phyloP scores from a whole-genome alignment of 1,284 basidiomycete genomes.

The Cronartium quercuum region DNA sequence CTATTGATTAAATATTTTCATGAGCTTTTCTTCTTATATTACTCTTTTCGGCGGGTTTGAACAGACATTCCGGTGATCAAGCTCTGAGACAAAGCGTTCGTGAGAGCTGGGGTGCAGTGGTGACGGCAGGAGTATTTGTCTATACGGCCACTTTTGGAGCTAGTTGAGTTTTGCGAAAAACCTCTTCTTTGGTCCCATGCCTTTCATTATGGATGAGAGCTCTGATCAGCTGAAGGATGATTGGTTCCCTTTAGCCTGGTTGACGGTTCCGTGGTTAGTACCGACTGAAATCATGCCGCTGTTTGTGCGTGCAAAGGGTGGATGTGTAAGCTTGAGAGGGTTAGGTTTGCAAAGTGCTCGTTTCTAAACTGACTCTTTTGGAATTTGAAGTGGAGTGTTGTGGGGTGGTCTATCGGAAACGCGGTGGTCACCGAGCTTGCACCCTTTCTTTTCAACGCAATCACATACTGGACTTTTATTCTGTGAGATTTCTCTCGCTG shows the following conservation, averaged over 20 bases:
- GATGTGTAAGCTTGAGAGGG: conserved; percentile 2
- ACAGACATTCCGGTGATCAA: neutral
- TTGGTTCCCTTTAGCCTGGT: conserved; percentile 20
- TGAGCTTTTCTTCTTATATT: neutral
- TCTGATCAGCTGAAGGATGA: too few species aligned
- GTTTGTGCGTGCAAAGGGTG: conserved; percentile 33
- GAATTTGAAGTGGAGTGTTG: conserved; percentile 29
- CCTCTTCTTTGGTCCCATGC: neutral
- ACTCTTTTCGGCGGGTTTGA: neutral
- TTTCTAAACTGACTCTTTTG: too few species aligned
- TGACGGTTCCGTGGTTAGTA: conserved; percentile 38
- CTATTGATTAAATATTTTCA: neutral
- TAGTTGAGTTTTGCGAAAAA: neutral
- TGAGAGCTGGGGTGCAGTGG: conserved; percentile 25
- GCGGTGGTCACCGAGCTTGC: conserved; percentile 31
- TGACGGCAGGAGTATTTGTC: conserved; percentile 33
- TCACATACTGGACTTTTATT: conserved; percentile 38
- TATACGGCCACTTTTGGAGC: conserved; percentile 39
- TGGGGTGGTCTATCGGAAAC: conserved; percentile 38
- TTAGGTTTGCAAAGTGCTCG: too few species aligned
- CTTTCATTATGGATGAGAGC: too few species aligned
- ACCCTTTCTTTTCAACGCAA: conserved; percentile 36
- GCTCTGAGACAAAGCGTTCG: neutral
- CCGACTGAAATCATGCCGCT: conserved; percentile 39
- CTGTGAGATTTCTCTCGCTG: conserved; percentile 4